phyloP scores from a whole-genome alignment of 129 eudicot species.

The Escallonia herrerae region DNA sequence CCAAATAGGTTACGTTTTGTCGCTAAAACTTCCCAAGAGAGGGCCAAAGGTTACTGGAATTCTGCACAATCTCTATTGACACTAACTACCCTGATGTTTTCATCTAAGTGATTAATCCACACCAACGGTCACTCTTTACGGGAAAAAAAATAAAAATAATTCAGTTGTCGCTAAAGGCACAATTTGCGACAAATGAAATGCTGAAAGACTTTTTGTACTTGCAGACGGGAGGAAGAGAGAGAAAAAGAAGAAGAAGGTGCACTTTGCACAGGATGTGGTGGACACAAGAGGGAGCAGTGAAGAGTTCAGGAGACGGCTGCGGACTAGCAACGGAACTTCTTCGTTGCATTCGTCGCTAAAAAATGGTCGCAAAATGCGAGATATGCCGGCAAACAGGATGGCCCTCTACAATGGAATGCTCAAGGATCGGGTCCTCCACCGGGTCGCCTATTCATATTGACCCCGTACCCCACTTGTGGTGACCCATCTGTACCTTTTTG shows the following conservation, averaged over 20 bases:
- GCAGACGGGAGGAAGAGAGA: conserved; percentile 42
- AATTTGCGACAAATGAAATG: too few species aligned
- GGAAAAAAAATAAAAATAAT: too few species aligned
- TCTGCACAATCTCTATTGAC: too few species aligned
- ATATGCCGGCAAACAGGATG: conserved; percentile 60
- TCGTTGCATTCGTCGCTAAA: conserved; percentile 9
- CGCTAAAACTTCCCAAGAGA: too few species aligned
- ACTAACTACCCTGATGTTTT: too few species aligned
- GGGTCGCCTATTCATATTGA: conserved; percentile 46
- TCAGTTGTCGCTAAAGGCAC: too few species aligned
- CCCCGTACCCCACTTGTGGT: not conserved
- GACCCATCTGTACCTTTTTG: not conserved
- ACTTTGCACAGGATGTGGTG: conserved; percentile 82
- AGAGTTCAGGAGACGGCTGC: conserved; percentile 44
- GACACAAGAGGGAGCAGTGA: conserved; percentile 76
- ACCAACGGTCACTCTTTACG: too few species aligned
- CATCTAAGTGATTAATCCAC: too few species aligned
- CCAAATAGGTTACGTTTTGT: too few species aligned
- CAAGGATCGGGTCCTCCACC: conserved; percentile 55
- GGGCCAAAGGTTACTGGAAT: too few species aligned
- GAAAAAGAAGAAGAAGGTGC: conserved; percentile 78
- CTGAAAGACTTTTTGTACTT: too few species aligned
- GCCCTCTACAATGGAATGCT: conserved; percentile 76
- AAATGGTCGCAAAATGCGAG: conserved; percentile 18
- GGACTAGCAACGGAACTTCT: not conserved